A percentile compares a stretch with the other conserved stretches of the same genome.
phyloP scores from a whole-genome alignment of 2,329 filamentous ascomycete species.

The Fusarium xyrophilum region DNA sequence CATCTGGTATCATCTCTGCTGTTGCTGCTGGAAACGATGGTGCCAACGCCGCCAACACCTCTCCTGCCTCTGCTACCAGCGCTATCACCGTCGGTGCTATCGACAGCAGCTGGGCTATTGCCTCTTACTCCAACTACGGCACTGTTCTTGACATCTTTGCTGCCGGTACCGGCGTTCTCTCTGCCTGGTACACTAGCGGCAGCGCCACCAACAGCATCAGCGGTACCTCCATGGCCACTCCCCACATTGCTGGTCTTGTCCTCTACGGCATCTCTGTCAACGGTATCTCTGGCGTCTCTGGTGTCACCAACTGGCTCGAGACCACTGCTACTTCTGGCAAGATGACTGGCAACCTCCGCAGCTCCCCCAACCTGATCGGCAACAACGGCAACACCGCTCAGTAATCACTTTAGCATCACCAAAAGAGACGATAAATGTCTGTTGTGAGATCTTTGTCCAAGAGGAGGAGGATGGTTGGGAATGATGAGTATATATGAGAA shows the following conservation, averaged over 20 bases:
- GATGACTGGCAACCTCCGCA: slow-evolving; percentile 49
- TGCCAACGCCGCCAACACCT: slow-evolving; percentile 35
- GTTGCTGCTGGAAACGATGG: slow-evolving; percentile 63
- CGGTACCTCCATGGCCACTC: slow-evolving; percentile 70
- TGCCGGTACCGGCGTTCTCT: slow-evolving; percentile 55
- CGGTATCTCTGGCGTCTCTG: slow-evolving; percentile 43
- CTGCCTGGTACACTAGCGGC: slow-evolving; percentile 56
- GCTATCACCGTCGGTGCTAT: slow-evolving; percentile 48
- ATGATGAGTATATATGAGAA: not conserved
- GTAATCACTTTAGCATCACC: slow-evolving; percentile 19
- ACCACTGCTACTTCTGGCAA: slow-evolving; percentile 51
- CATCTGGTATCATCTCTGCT: slow-evolving; percentile 57
- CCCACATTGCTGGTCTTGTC: slow-evolving; percentile 66
- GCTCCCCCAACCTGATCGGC: slow-evolving; percentile 56
- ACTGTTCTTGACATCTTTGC: slow-evolving; percentile 58
- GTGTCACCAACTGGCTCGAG: slow-evolving; percentile 52
- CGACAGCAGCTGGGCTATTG: slow-evolving; percentile 48
- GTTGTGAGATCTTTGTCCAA: not conserved
- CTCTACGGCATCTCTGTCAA: slow-evolving; percentile 56
- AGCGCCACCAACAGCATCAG: slow-evolving; percentile 56
- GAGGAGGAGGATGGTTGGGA: not conserved
- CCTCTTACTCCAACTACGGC: slow-evolving; percentile 61
- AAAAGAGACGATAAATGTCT: not conserved
- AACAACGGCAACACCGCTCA: slow-evolving; percentile 56
- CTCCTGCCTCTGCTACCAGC: slow-evolving; percentile 44